Evolutionary conservation across 345 rosid species (phyloP).

Genomic region (Euphorbia lathyris): DNA sequence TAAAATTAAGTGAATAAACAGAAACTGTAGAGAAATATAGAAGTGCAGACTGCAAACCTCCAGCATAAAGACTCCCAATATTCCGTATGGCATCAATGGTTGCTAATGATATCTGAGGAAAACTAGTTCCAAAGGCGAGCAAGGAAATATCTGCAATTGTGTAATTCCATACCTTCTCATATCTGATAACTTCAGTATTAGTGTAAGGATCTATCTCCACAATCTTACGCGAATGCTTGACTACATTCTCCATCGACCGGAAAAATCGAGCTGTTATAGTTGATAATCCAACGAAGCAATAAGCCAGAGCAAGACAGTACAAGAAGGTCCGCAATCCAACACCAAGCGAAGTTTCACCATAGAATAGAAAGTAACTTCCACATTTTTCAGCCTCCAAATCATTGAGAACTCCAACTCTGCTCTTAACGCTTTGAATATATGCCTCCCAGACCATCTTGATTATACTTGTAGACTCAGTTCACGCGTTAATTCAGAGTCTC

Average conservation of each 20-base stretch:
- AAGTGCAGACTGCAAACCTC: conserved; percentile 50
- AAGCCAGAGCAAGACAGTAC: conserved; percentile 71
- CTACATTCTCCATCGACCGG: conserved; percentile 89
- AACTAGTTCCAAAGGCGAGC: conserved; percentile 94
- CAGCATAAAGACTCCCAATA: conserved; percentile 66
- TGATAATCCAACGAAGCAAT: conserved; percentile 84
- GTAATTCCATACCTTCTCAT: conserved; percentile 87
- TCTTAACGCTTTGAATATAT: conserved; percentile 19
- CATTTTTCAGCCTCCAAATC: conserved; percentile 39
- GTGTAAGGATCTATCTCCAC: conserved; percentile 64
- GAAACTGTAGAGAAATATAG: background rate
- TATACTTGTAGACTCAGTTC: conserved; percentile 16
- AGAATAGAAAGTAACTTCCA: conserved; percentile 51
- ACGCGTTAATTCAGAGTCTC: conserved; percentile 17
- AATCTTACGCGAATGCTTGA: conserved; percentile 75
- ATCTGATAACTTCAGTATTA: conserved; percentile 41
- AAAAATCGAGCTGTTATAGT: conserved; percentile 80
- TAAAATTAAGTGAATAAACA: background rate
- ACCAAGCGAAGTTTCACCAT: conserved; percentile 50
- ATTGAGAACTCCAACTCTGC: conserved; percentile 22
- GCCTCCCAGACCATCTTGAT: conserved; percentile 39
- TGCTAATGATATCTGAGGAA: conserved; percentile 92
- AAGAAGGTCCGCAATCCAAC: conserved; percentile 44
- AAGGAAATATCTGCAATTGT: conserved; percentile 80
- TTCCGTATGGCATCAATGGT: conserved; percentile 81